These are phyloP conservation scores for Coelastrella sp. DNA, from an alignment of 139 green algal genomes.

Conservation along the genomic window DNA sequence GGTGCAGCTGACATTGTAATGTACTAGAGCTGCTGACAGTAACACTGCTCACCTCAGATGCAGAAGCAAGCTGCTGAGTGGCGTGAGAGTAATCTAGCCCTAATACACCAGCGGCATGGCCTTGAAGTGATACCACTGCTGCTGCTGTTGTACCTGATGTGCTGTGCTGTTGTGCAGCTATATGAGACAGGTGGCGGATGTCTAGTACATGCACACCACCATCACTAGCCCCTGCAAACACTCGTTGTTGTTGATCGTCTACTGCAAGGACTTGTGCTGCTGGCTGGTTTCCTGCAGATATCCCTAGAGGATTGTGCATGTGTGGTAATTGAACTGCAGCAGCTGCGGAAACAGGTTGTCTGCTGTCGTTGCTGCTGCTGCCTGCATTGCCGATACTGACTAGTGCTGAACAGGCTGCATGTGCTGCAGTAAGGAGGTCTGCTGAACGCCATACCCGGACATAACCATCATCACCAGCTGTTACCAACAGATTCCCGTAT, in stretches of 20 bases:
- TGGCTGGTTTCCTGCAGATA: slow-evolving; percentile 1
- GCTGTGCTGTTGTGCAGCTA: neutral
- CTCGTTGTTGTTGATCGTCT: slow-evolving; percentile 3
- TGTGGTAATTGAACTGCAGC: slow-evolving; percentile 21
- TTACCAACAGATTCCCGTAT: neutral
- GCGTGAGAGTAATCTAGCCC: slow-evolving; percentile 11
- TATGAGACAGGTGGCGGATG: neutral
- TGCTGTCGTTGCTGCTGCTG: slow-evolving; percentile 4
- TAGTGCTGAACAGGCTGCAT: neutral
- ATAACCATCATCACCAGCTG: slow-evolving; percentile 26
- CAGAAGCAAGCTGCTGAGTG: slow-evolving; percentile 37
- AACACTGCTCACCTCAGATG: slow-evolving; percentile 16
- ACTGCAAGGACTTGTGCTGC: slow-evolving; percentile 23
- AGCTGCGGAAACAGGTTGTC: neutral
- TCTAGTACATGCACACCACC: slow-evolving; percentile 12
- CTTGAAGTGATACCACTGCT: neutral
- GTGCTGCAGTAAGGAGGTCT: slow-evolving; percentile 12
- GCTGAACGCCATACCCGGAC: slow-evolving; percentile 14
- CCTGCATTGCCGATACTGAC: neutral
- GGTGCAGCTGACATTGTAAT: neutral
- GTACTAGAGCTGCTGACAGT: neutral
- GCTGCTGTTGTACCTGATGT: neutral
- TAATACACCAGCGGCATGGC: slow-evolving; percentile 22
- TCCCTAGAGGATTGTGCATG: neutral
- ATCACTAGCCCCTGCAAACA: slow-evolving; percentile 30